Evolutionary conservation across 108 stramenopile species (phyloP).

Genomic region (Cyclostephanos invisitatus): DNA sequence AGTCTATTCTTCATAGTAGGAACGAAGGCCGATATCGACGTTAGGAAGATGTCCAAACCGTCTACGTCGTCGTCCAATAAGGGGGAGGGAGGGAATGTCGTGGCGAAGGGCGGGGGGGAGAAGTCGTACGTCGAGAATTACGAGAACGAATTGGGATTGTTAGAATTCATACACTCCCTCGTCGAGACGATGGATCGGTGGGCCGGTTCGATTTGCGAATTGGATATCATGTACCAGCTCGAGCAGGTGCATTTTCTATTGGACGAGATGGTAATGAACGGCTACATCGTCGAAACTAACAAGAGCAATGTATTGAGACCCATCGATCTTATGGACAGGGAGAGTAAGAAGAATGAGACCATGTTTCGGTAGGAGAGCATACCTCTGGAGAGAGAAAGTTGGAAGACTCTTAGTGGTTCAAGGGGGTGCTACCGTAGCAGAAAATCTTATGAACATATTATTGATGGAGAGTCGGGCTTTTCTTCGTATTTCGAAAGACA

Average conservation of each 20-base stretch:
- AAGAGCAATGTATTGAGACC: constrained; percentile 88
- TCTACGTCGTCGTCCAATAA: constrained; percentile 5
- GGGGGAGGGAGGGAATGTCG: constrained; percentile 3
- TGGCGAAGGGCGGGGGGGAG: neutral
- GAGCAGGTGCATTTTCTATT: constrained; percentile 95
- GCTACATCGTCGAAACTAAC: constrained; percentile 91
- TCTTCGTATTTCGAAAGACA: no score
- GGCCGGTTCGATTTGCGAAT: constrained; percentile 86
- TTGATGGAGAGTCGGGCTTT: no score
- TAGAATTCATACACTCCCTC: constrained; percentile 95
- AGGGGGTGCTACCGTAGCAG: neutral
- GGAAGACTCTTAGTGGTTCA: neutral
- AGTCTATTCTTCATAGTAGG: constrained; percentile 97
- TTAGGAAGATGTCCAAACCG: constrained; percentile 14
- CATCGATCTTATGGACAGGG: constrained; percentile 89
- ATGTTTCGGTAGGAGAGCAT: constrained; percentile 76
- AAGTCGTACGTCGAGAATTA: constrained; percentile 61
- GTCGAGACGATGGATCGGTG: constrained; percentile 93
- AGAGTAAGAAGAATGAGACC: constrained; percentile 80
- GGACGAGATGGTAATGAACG: constrained; percentile 97
- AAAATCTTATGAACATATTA: neutral
- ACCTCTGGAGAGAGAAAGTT: neutral
- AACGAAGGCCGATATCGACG: constrained; percentile 79
- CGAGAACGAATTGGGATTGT: constrained; percentile 93
- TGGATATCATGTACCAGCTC: constrained; percentile 97